These are phyloP conservation scores for Stramenopiles sp. DNA, from an alignment of 352 stramenopile genomes.

Conservation along the genomic window DNA sequence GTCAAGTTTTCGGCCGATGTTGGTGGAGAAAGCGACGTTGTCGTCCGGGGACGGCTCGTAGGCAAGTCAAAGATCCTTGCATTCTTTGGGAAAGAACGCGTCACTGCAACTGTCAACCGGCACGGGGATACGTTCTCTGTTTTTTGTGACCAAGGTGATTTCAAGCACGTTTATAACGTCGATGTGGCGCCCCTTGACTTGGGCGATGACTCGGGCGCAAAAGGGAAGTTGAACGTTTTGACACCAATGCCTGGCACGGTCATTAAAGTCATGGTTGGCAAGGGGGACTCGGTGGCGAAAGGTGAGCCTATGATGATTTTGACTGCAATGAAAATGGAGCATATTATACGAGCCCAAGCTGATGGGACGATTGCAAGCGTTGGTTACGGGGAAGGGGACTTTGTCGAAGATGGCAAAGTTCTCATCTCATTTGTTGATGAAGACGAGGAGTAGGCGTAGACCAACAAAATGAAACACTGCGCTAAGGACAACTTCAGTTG, in stretches of 20 bases:
- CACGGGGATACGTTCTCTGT: neutral
- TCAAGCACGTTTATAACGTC: neutral
- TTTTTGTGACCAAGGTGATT: neutral
- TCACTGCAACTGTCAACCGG: neutral
- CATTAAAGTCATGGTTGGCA: conserved; percentile 58
- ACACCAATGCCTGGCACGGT: conserved; percentile 86
- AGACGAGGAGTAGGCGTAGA: neutral
- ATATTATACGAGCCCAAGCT: conserved; percentile 45
- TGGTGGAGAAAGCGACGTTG: neutral
- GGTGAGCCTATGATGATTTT: conserved; percentile 77
- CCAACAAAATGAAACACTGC: too few relatives aligned
- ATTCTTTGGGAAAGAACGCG: neutral
- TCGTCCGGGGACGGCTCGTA: neutral
- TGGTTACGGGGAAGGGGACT: conserved; percentile 44
- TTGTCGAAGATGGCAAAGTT: conserved; percentile 45
- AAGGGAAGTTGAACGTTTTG: conserved; percentile 36
- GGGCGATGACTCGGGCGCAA: conserved; percentile 24
- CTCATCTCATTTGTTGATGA: conserved; percentile 33
- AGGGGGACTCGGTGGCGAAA: conserved; percentile 53
- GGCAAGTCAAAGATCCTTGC: neutral
- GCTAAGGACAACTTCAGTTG: too few relatives aligned
- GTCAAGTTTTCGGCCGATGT: neutral
- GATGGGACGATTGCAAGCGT: conserved; percentile 43
- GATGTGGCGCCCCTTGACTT: too few relatives aligned
- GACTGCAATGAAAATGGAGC: conserved; percentile 93